Percentiles rank a stretch among this genome's conserved stretches.
Conservation (phyloP, 768 basidiomycete species). For the Termitomyces sp. region DNA sequence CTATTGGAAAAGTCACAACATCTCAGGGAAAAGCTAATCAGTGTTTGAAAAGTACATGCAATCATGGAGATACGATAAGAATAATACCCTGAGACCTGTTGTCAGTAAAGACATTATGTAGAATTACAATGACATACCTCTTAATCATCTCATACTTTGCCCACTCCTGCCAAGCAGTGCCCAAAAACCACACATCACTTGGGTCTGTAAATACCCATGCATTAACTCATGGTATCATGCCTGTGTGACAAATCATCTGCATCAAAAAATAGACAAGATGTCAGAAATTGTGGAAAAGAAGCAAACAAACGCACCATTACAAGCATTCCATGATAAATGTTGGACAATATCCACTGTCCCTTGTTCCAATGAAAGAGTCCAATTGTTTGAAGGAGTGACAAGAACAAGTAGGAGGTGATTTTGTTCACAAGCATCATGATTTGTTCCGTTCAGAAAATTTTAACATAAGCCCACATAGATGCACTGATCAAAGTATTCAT, state of each 20-base stretch:
- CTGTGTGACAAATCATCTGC: too few species aligned
- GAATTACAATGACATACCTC: slow-evolving; percentile 32
- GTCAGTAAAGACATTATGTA: slow-evolving; percentile 16
- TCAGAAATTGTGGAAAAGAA: too few species aligned
- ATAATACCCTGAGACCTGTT: too few species aligned
- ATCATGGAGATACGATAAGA: slow-evolving; percentile 52
- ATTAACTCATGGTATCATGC: too few species aligned
- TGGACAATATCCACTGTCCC: slow-evolving; percentile 42
- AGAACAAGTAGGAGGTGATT: too few species aligned
- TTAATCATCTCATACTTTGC: slow-evolving; percentile 51
- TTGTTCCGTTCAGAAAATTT: slow-evolving; percentile 28
- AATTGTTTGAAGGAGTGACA: slow-evolving; percentile 50
- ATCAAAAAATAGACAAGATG: too few species aligned
- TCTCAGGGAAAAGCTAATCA: slow-evolving; percentile 58
- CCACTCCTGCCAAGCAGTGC: slow-evolving; percentile 53
- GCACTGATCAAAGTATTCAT: slow-evolving; percentile 29
- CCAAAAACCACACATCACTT: slow-evolving; percentile 26
- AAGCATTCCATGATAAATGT: too few species aligned
- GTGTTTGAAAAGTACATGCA: slow-evolving; percentile 49
- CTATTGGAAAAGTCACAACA: slow-evolving; percentile 57
- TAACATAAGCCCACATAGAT: slow-evolving; percentile 7
- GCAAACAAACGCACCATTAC: too few species aligned
- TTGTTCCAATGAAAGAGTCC: slow-evolving; percentile 48
- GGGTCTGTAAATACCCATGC: too few species aligned
- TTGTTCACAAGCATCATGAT: slow-evolving; percentile 29